These are phyloP conservation scores for Senecio squalidus DNA, from an alignment of 140 eudicot genomes.

Conservation along the genomic window DNA sequence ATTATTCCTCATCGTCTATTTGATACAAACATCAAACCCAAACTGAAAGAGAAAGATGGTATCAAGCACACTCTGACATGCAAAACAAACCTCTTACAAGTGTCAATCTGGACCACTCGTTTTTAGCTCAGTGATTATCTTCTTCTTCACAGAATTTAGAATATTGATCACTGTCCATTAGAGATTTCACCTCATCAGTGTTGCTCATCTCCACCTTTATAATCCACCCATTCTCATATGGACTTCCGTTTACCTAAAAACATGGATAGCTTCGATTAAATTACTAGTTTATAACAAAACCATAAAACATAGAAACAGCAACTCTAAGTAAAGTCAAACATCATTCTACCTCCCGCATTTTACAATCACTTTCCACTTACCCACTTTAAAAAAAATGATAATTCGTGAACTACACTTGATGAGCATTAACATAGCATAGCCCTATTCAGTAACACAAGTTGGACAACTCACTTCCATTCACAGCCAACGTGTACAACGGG, in stretches of 20 bases:
- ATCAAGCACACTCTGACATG: constrained; percentile 1
- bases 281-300: background rate
- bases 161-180: constrained; percentile 68
- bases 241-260: constrained; percentile 56
- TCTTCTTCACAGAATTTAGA: constrained; percentile 75
- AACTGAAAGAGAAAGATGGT: constrained; percentile 8
- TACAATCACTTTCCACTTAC: too few species aligned
- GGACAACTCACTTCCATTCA: background rate
- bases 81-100: constrained; percentile 9
- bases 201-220: constrained; percentile 62
- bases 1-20: background rate
- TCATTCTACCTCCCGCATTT: too few species aligned
- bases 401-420: background rate
- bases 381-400: too few species aligned
- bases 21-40: constrained; percentile 14
- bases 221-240: constrained; percentile 78
- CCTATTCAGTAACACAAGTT: background rate
- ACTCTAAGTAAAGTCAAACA: background rate
- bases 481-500: background rate
- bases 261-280: background rate
- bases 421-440: background rate
- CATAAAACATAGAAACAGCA: background rate
- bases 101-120: background rate
- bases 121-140: constrained; percentile 28
- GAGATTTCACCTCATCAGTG: constrained; percentile 35